Conservation (phyloP, 1,139 yeast species). For the Yamadazyma spencermartinsiae region DNA sequence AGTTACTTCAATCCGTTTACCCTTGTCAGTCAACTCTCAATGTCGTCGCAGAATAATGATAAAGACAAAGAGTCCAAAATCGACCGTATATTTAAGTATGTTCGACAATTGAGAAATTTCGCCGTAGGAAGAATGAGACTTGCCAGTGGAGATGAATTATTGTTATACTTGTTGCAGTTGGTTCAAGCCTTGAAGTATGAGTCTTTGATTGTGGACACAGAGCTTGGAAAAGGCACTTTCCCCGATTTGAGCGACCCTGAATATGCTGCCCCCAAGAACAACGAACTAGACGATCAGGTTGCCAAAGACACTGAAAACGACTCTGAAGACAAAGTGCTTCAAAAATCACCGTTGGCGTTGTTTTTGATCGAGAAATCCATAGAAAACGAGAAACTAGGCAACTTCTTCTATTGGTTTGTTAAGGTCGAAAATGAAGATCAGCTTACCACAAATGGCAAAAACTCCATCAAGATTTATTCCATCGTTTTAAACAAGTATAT, state of each 20-base stretch:
- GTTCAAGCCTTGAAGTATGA: conserved; percentile 92
- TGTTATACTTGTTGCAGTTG: conserved; percentile 79
- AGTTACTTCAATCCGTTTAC: conserved; percentile 57
- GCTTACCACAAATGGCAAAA: conserved; percentile 21
- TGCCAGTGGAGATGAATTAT: conserved; percentile 79
- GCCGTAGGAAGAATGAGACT: conserved; percentile 82
- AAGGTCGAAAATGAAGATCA: conserved; percentile 85
- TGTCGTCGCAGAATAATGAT: conserved; percentile 5
- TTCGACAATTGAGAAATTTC: conserved; percentile 62
- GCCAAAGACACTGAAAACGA: neutral
- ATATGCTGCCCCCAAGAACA: conserved; percentile 2
- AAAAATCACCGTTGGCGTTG: conserved; percentile 66
- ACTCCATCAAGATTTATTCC: conserved; percentile 28
- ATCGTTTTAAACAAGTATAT: conserved; percentile 41
- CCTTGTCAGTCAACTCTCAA: conserved; percentile 21
- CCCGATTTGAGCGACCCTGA: conserved; percentile 9
- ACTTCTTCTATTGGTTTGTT: conserved; percentile 87
- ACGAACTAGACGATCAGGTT: conserved; percentile 15
- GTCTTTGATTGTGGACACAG: conserved; percentile 26
- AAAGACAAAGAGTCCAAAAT: conserved; percentile 30
- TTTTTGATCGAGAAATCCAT: conserved; percentile 77
- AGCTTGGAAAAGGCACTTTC: conserved; percentile 10
- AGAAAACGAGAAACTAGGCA: conserved; percentile 67
- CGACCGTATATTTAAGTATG: conserved; percentile 33
- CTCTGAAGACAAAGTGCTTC: conserved; percentile 12